Evolutionary conservation across 2,329 filamentous ascomycete genomes (phyloP), one percentile per base, ranked within the genome.

Genomic region (Colletotrichum kahawae): DNA sequence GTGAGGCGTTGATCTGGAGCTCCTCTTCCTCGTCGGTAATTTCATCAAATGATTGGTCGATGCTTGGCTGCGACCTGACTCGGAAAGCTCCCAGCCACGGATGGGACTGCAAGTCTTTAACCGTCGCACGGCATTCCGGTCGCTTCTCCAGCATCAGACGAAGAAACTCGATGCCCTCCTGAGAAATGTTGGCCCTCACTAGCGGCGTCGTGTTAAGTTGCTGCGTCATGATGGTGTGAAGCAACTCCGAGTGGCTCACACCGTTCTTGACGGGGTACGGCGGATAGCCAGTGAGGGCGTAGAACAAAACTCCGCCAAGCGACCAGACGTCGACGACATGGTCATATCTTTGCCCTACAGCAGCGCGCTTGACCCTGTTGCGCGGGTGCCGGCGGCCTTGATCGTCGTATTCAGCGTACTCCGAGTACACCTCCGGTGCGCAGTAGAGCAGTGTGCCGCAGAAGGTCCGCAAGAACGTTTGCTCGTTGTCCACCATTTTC

Each of bases 321-420:
- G 97, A 98, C 96, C 97, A 99, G 77, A 98, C 94, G 82, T 99
- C 97, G 36, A 98, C 95, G 2, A 95, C 95, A 76, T 98, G 95
- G 81, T 93, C 95, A 83, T 99, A 99, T 27, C 95, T 92, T 80
- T 92, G 91, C 69, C 84, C 90, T 77, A 85, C 83, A 14, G 81
- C 79, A 73, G 81, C 80, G 51, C 93, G 91, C 27, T 92, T 89
- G 79, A 92, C 89, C 78, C 92, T 93, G 72, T 90, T 90, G n/a
- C 92, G 89, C 36, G 89, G 88, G 48, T 88, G 89, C 48, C 92
- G 88, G 75, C 92, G 90, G n/a, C 91, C 92, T 64, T 92, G 87
- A 79, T 94, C 93, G 79, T 97, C 94, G 65, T 93, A 93, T 77
- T 93, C 90, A 29, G 85, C 83, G 79, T 90, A 93, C 75, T 93